Base-by-base conservation (phyloP, 768 basidiomycete genomes). In the Leucosporidium scottii region DNA sequence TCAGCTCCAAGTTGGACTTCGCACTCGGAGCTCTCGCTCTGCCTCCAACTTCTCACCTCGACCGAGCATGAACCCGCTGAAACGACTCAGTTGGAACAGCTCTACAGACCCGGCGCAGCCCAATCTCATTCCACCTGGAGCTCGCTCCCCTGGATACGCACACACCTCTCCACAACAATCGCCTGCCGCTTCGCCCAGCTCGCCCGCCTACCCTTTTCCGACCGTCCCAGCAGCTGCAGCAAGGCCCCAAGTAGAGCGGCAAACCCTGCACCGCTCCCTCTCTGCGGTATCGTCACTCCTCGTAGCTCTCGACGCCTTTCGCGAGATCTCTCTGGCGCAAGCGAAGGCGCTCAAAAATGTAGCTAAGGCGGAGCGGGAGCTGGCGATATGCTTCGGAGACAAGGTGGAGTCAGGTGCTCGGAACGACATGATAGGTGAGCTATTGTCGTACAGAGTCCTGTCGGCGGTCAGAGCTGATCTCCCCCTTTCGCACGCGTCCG, bases 221-320 rank as follows among this genome's bases (percentile, higher is more conserved):
- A n/a, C 18, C 25, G 15, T 44, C 39, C 39, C 39, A 44, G 39
- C 50, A 27, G 50, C 50, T 9, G 23, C 50, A 9, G 5, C 50
- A 4, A n/a, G 13, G 17, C 58, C 44, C 6, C 15, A 27, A 4
- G 44, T 74, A 34, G 74, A 74, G 17, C 68, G 74, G 15, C 25
- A 39, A 10, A 64, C 60, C 30, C 63, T 74, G 9, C 74, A 74
- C 60, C 64, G 65, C 39, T 47, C 69, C 5, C 65, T 74, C 27
- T 28, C 55, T 1, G 13, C 36, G 3, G 55, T 74, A 23, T 57
- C 59, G 1, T 48, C 53, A 4, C 31, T 74, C 23, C 65, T 74
- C 30, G 74, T 71, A 51, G 67, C 69, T 13, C 59, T 74, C 25
- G 74, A 74, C 50, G 71, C 73, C 6, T 47, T 69, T n/a, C 36